A percentile compares a stretch with the other conserved stretches of the same genome.
These are phyloP conservation scores for Colletotrichum tamarilloi DNA, from an alignment of 2,329 filamentous ascomycete species.

Conservation along the genomic window DNA sequence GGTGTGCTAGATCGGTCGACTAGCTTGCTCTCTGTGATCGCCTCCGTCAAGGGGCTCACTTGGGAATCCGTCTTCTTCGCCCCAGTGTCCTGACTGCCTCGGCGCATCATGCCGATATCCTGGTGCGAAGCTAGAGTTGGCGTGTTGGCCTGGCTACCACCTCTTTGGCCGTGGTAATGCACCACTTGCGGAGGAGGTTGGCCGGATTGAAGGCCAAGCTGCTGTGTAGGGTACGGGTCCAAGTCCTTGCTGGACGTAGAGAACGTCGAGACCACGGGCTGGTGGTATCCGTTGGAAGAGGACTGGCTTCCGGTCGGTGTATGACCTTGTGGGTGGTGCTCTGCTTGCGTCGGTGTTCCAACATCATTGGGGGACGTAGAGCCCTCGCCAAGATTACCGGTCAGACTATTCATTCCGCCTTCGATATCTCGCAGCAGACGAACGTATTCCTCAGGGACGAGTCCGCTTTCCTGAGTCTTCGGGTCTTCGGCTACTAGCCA, in stretches of 20 bases:
- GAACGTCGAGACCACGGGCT: slow-evolving; percentile 75
- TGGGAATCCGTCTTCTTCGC: slow-evolving; percentile 52
- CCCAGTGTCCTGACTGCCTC: slow-evolving; percentile 60
- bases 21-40: slow-evolving; percentile 47
- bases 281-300: slow-evolving; percentile 72
- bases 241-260: slow-evolving; percentile 78
- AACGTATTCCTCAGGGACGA: slow-evolving; percentile 97
- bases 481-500: slow-evolving; percentile 98
- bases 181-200: slow-evolving; percentile 74
- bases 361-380: slow-evolving; percentile 65
- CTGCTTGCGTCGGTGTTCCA: slow-evolving; percentile 71
- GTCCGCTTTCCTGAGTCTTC: slow-evolving; percentile 90
- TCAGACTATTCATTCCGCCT: slow-evolving; percentile 82
- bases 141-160: slow-evolving; percentile 75
- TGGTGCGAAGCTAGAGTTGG: slow-evolving; percentile 66
- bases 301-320: slow-evolving; percentile 36
- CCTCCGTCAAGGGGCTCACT: slow-evolving; percentile 51
- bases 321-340: slow-evolving; percentile 53
- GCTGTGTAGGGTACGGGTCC: slow-evolving; percentile 74
- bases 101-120: slow-evolving; percentile 57
- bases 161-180: slow-evolving; percentile 74
- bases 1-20: slow-evolving; percentile 39
- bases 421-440: slow-evolving; percentile 92
- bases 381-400: slow-evolving; percentile 67
- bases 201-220: slow-evolving; percentile 70